phyloP scores from a whole-genome alignment of 768 basidiomycete species.

The Coprinopsis cinerea region DNA sequence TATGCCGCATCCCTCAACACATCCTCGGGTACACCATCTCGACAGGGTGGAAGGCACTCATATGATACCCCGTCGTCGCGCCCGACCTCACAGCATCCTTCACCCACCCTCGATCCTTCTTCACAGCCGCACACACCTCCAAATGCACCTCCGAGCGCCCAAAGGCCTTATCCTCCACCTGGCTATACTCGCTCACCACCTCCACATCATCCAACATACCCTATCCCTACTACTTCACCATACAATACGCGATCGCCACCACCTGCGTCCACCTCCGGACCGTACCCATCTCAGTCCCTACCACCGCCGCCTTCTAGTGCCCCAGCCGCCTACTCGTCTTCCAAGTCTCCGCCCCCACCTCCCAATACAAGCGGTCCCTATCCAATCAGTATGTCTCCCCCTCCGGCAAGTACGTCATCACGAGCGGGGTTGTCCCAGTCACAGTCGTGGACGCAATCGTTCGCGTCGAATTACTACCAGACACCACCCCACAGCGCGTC shows the following conservation, averaged over 20 bases:
- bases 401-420: background rate
- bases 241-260: background rate
- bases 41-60: background rate
- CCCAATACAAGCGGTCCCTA: background rate
- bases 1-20: background rate
- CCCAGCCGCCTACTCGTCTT: background rate
- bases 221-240: background rate
- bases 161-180: background rate
- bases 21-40: background rate
- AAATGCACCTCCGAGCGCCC: background rate
- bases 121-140: conserved; percentile 10
- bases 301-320: background rate
- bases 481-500: background rate
- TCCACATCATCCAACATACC: conserved; percentile 1
- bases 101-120: conserved; percentile 1
- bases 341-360: background rate
- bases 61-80: background rate
- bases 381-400: background rate
- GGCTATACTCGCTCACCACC: conserved; percentile 14
- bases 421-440: background rate
- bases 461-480: background rate
- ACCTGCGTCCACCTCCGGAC: background rate
- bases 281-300: background rate
- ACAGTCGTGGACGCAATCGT: background rate
- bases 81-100: background rate